These are phyloP conservation scores for Dillenia turbinata DNA, from an alignment of 164 flowering plant genomes.

Conservation along the genomic window DNA sequence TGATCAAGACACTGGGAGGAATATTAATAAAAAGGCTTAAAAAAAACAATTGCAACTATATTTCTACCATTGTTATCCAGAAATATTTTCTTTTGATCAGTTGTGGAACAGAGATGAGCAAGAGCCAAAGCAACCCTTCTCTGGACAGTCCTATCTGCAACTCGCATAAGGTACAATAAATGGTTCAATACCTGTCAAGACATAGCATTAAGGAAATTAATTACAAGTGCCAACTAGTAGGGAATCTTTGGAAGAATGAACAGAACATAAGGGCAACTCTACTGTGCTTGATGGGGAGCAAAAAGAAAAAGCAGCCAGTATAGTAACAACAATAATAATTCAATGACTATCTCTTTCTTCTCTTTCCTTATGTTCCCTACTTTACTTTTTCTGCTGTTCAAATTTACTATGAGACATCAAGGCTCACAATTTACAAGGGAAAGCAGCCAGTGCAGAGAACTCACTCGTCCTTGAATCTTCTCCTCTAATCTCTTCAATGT, in stretches of 20 bases:
- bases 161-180: conserved; percentile 76
- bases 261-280: too few species aligned
- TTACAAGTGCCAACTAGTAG: background rate
- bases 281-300: too few species aligned
- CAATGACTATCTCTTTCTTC: too few species aligned
- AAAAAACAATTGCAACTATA: background rate
- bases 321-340: too few species aligned
- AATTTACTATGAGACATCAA: too few species aligned
- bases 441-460: conserved; percentile 13
- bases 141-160: conserved; percentile 63
- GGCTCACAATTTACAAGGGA: too few species aligned
- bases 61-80: conserved; percentile 76
- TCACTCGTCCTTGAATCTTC: conserved; percentile 86
- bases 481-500: conserved; percentile 95
- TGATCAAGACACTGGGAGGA: too few species aligned
- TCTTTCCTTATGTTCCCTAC: too few species aligned
- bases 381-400: too few species aligned
- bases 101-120: conserved; percentile 91
- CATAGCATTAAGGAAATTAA: conserved; percentile 5
- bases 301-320: too few species aligned
- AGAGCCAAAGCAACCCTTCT: conserved; percentile 91
- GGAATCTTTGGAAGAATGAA: too few species aligned
- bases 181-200: conserved; percentile 64
- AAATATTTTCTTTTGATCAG: conserved; percentile 79
- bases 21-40: background rate